Evolutionary conservation across 2,329 filamentous ascomycete species (phyloP).

Genomic region (Arthrinium puccinioides): DNA sequence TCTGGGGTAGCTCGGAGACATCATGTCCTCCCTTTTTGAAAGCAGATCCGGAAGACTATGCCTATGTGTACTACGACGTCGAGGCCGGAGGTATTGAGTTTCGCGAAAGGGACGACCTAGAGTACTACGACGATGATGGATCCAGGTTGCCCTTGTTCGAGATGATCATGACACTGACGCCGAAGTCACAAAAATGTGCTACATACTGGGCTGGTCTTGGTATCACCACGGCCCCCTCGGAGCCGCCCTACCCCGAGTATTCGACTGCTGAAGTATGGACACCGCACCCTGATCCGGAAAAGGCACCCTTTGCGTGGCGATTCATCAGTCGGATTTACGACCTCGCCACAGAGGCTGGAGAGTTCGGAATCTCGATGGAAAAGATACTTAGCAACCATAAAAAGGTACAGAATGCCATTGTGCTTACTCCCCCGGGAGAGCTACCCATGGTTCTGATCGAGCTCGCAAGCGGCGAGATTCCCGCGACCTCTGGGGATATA

Average conservation of each 20-base stretch:
- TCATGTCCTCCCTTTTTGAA: conserved; percentile 3
- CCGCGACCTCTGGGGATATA: background rate
- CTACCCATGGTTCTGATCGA: conserved; percentile 2
- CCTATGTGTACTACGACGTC: conserved; percentile 4
- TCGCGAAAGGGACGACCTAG: conserved; percentile 2
- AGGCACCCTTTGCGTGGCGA: conserved; percentile 4
- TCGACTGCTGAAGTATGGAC: conserved; percentile 5
- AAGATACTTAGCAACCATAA: conserved; percentile 2
- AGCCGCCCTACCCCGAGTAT: conserved; percentile 5
- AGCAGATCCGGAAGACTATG: conserved; percentile 6
- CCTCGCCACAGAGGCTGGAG: conserved; percentile 1
- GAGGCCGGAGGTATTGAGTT: conserved; percentile 3
- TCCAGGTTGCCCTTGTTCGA: conserved; percentile 5
- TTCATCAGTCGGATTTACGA: conserved; percentile 6
- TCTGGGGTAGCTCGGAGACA: conserved; percentile 4
- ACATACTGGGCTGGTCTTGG: conserved; percentile 2
- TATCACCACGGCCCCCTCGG: background rate
- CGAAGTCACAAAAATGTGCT: conserved; percentile 1
- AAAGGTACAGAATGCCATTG: conserved; percentile 6
- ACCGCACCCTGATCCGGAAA: conserved; percentile 6
- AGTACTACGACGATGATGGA: conserved; percentile 6
- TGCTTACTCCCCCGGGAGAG: background rate
- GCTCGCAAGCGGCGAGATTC: conserved; percentile 1
- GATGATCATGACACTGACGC: conserved; percentile 2
- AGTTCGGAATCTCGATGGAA: conserved; percentile 6